phyloP scores from a whole-genome alignment of 106 monocot species.

The Apostasia ramifera region DNA sequence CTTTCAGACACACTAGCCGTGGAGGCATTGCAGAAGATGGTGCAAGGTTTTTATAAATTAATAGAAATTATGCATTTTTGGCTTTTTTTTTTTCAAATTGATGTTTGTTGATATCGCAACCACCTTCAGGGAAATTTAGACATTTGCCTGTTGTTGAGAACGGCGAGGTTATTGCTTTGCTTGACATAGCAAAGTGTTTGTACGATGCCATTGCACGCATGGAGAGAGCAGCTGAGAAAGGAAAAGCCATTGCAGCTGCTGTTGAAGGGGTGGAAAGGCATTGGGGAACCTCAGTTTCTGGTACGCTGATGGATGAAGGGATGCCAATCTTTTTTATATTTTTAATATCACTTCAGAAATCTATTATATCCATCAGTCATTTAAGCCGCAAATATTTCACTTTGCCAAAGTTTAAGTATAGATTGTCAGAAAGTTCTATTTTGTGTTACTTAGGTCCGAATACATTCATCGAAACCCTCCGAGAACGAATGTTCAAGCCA shows the following conservation, averaged over 20 bases:
- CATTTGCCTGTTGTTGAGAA: constrained; percentile 32
- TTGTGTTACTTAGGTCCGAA: constrained; percentile 33
- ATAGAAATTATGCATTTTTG: background rate
- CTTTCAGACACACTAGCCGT: constrained; percentile 69
- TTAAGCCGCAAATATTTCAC: background rate
- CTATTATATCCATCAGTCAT: background rate
- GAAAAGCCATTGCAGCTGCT: constrained; percentile 77
- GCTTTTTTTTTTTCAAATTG: constrained; percentile 1
- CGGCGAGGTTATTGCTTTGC: constrained; percentile 70
- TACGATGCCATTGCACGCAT: constrained; percentile 79
- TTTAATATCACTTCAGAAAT: background rate
- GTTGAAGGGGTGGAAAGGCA: constrained; percentile 73
- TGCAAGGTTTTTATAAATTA: constrained; percentile 30
- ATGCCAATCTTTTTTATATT: background rate
- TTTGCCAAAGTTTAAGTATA: background rate
- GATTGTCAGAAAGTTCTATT: background rate
- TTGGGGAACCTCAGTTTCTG: constrained; percentile 59
- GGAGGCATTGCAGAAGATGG: constrained; percentile 82
- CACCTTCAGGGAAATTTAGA: constrained; percentile 32
- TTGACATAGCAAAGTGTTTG: constrained; percentile 68
- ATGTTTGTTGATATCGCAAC: constrained; percentile 1
- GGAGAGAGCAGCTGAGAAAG: constrained; percentile 73
- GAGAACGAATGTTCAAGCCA: constrained; percentile 57
- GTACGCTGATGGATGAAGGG: constrained; percentile 12
- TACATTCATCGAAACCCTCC: constrained; percentile 53